A percentile compares a stretch with the other conserved stretches of the same genome.
Conservation (phyloP, 2,329 filamentous ascomycete species). For the Fusarium nelsonii region DNA sequence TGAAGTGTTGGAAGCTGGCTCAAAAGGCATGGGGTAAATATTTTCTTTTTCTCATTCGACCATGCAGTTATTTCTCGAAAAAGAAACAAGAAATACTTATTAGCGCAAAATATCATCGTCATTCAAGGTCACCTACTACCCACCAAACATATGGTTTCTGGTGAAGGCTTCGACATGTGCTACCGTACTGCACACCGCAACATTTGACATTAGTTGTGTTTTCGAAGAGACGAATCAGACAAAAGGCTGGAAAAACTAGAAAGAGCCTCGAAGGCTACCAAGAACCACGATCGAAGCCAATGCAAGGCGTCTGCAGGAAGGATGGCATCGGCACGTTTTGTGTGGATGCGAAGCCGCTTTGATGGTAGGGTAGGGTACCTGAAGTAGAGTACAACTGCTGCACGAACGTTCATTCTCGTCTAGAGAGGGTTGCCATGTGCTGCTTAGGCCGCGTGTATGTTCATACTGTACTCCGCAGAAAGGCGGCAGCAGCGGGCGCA, state of each 20-base stretch:
- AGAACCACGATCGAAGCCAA: slow-evolving; percentile 33
- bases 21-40: not conserved
- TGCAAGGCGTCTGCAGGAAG: slow-evolving; percentile 30
- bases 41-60: not conserved
- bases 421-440: not conserved
- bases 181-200: slow-evolving; percentile 24
- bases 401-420: slow-evolving; percentile 8
- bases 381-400: not conserved
- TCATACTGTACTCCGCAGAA: not conserved
- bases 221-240: not conserved
- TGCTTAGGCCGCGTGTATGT: not conserved
- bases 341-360: slow-evolving; percentile 11
- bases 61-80: no score
- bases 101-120: not conserved
- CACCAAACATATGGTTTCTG: slow-evolving; percentile 1
- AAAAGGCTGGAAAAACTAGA: slow-evolving; percentile 38
- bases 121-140: slow-evolving; percentile 6
- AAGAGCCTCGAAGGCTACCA: slow-evolving; percentile 22
- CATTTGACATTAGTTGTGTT: not conserved
- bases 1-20: slow-evolving; percentile 20
- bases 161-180: not conserved
- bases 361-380: not conserved
- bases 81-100: not conserved
- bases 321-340: slow-evolving; percentile 25
- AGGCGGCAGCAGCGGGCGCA: not conserved